Evolutionary conservation across 805 yeast genomes (phyloP), one percentile per base, ranked within the genome.

Genomic region (Wickerhamiella occidentalis): DNA sequence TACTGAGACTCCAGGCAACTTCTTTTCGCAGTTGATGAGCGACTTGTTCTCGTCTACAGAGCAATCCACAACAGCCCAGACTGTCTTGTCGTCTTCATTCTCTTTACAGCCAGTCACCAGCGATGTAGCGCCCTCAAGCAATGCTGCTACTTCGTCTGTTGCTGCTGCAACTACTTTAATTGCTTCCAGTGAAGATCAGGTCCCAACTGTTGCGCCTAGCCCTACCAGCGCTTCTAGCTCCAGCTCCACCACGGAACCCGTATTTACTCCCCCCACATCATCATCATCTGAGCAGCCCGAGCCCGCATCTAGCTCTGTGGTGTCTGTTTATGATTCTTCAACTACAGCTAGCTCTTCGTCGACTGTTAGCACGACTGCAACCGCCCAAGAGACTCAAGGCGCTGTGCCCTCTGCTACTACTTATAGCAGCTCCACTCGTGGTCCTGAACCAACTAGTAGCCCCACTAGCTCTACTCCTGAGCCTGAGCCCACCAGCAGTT

Each of bases 101-200:
- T 25, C 22, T 22, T 22, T 45, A 30, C 35, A 37, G 33, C 47
- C 47, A 6, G 45, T 41, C 8, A 12, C 38, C 38, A 33, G 38
- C 19, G 38, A 33, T 17, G 38, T 11, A 7, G 6, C 18, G 5
- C 11, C 21, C 11, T 4, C 38, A 6, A 41, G 23, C 13, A 11
- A 30, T 15, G 11, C 17, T 18, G 23, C 36, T 12, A 41, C 45
- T 11, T 41, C 45, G 4, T 43, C 47, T n/a, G 29, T 35, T 19
- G 38, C 19, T n/a, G 47, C 29, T 5, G 25, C 7, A 8, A 43
- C 47, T 2, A 30, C 47, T 6, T 19, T 47, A 30, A 33, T 25
- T 2, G 35, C 19, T 13, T 18, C 46, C n/a, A 33, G 46, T 11
- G 28, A 28, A 12, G 35, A 47, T 29, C 18, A 26, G 13, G 40